Base-by-base conservation (phyloP, 495 filamentous ascomycete genomes). In the Talaromyces liani region DNA sequence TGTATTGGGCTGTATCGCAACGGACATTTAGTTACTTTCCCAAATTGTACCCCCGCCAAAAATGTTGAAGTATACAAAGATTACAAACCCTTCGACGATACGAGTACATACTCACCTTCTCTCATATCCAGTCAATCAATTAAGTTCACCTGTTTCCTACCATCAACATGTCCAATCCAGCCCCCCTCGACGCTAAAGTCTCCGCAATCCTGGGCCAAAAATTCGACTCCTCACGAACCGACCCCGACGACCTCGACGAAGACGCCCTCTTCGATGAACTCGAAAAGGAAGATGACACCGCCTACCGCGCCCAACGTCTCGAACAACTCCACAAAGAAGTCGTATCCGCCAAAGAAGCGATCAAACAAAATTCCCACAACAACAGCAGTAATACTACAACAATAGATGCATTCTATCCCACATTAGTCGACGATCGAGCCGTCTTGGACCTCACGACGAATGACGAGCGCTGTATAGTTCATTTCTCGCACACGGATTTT, bases 401-500 rank as follows among this genome's bases (percentile, higher is more conserved):
- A 27, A 61, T 68, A 58, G 70, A 80, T 65, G 76, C 71, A 34
- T 66, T 73, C 36, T 91, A 90, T 72, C 77, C 75, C 0, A 84
- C 87, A 14, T 77, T 90, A 53, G 78, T 76, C 60, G 80, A 81
- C 61, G 90, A 93, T 75, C 87, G 88, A 68, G 67, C 75, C 12
- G 70, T 91, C 10, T 83, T 93, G 69, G 85, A 89, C 64, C 82
- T 88, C 60, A 91, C 88, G 4, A 91, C 89, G 10, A 75, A 76
- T 34, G 83, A 80, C 0, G 82, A 87, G 63, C 75, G 82, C 36
- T 86, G 84, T 65, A 80, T 92, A 0, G 84, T 92, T 27, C 90
- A 93, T 72, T 93, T 93, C 75, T 85, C 82, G 65, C 88, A 91
- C 69, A 76, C 85, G 6, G 89, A 92, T 69, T 93, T 93, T 73